Conservation (phyloP, 306 rosid species). For the Dicorynia guianensis region DNA sequence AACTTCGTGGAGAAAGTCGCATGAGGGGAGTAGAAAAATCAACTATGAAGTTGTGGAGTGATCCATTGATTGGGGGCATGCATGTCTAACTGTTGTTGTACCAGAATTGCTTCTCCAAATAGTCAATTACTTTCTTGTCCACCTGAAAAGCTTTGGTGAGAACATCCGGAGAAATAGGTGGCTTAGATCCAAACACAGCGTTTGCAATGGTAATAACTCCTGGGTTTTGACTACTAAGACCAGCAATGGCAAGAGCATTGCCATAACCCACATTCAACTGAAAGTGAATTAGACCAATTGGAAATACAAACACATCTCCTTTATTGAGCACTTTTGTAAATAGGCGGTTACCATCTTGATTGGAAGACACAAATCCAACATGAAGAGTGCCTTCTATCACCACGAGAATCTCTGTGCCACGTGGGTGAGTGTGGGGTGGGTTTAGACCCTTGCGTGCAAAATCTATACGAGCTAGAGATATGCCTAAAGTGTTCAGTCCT, state of each 20-base stretch:
- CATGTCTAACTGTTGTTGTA: not conserved
- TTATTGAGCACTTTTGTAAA: no score
- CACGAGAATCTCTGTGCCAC: not conserved
- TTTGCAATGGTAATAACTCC: not conserved
- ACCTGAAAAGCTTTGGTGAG: constrained; percentile 32
- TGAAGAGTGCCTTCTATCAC: constrained; percentile 27
- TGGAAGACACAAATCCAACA: constrained; percentile 23
- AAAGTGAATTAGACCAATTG: constrained; percentile 15
- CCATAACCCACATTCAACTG: constrained; percentile 18
- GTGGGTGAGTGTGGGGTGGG: no score
- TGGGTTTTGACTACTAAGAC: no score
- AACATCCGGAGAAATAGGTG: constrained; percentile 27
- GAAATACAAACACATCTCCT: no score
- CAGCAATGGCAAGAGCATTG: constrained; percentile 7
- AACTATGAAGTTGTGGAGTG: no score
- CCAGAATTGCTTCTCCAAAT: constrained; percentile 30
- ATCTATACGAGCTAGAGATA: not conserved
- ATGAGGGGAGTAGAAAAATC: no score
- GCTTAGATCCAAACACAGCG: constrained; percentile 37
- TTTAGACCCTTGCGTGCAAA: not conserved
- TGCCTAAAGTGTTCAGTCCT: not conserved
- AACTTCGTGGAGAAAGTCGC: no score
- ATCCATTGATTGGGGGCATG: no score
- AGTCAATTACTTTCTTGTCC: constrained; percentile 10
- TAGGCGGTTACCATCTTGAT: no score